phyloP scores from a whole-genome alignment of 352 stramenopile genomes.

The Pythium aristosporum region DNA sequence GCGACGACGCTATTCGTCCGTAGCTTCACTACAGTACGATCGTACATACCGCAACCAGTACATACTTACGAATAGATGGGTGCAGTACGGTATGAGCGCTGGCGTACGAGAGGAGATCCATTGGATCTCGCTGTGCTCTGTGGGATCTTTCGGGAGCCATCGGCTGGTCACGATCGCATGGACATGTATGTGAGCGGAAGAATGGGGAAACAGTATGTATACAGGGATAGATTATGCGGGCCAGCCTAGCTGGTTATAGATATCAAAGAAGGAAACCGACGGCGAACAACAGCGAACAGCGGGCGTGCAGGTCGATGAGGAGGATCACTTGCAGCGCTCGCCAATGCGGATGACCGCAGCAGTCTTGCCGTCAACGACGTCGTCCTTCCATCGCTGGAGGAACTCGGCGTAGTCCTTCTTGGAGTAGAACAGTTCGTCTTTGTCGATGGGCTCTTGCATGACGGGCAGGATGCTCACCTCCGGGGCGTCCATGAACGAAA shows the following conservation, averaged over 20 bases:
- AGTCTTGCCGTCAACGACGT: slow-evolving; percentile 23
- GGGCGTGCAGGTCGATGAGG: neutral
- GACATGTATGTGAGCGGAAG: neutral
- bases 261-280: slow-evolving; percentile 4
- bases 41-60: too few species aligned
- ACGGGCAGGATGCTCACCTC: slow-evolving; percentile 28
- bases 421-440: slow-evolving; percentile 32
- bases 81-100: too few species aligned
- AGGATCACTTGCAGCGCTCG: slow-evolving; percentile 28
- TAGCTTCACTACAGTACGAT: too few species aligned
- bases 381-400: slow-evolving; percentile 29
- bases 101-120: too few species aligned
- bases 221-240: slow-evolving; percentile 1
- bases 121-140: too few species aligned
- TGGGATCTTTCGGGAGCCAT: too few species aligned
- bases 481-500: slow-evolving; percentile 28
- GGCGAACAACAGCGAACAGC: neutral
- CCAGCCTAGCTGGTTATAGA: slow-evolving; percentile 17
- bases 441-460: slow-evolving; percentile 24
- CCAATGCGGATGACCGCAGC: slow-evolving; percentile 23
- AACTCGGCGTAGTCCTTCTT: slow-evolving; percentile 35
- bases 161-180: neutral
- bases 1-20: too few species aligned
- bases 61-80: too few species aligned
- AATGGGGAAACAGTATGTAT: neutral